Conservation (phyloP, 768 basidiomycete species). For the Boletus insuetus region DNA sequence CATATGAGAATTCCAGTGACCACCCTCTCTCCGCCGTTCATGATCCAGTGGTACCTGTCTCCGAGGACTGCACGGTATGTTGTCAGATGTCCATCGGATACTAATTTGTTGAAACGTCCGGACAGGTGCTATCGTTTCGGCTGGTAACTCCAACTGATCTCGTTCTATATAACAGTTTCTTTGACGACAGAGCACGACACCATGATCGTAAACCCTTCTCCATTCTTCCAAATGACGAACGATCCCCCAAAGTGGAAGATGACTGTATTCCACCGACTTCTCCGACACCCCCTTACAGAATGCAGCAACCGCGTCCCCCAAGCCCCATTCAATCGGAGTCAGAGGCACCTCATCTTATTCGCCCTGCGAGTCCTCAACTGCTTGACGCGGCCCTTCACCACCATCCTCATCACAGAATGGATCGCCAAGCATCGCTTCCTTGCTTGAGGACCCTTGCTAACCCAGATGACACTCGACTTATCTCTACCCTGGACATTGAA, state of each 20-base stretch:
- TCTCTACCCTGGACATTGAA: slow-evolving; percentile 29
- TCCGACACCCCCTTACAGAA: slow-evolving; percentile 23
- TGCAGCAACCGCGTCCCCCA: background rate
- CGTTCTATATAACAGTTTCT: slow-evolving; percentile 6
- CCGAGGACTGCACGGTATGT: slow-evolving; percentile 18
- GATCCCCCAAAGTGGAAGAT: background rate
- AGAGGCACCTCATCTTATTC: background rate
- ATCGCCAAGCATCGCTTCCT: slow-evolving; percentile 37
- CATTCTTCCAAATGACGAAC: slow-evolving; percentile 8
- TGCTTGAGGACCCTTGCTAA: slow-evolving; percentile 39
- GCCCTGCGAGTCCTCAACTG: background rate
- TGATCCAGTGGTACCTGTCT: slow-evolving; percentile 21
- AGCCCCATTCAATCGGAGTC: background rate
- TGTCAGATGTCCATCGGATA: background rate
- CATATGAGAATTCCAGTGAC: slow-evolving; percentile 11
- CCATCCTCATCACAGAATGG: slow-evolving; percentile 37
- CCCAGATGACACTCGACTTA: slow-evolving; percentile 20
- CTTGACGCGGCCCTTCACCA: slow-evolving; percentile 8
- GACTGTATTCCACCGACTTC: slow-evolving; percentile 18
- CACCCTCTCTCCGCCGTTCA: slow-evolving; percentile 13
- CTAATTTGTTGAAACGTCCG: slow-evolving; percentile 7
- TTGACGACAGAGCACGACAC: background rate
- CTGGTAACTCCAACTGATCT: slow-evolving; percentile 19
- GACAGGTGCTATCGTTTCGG: slow-evolving; percentile 16
- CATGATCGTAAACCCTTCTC: slow-evolving; percentile 6